phyloP scores from a whole-genome alignment of 805 yeast genomes.

The Yarrowia phangngaensis region DNA sequence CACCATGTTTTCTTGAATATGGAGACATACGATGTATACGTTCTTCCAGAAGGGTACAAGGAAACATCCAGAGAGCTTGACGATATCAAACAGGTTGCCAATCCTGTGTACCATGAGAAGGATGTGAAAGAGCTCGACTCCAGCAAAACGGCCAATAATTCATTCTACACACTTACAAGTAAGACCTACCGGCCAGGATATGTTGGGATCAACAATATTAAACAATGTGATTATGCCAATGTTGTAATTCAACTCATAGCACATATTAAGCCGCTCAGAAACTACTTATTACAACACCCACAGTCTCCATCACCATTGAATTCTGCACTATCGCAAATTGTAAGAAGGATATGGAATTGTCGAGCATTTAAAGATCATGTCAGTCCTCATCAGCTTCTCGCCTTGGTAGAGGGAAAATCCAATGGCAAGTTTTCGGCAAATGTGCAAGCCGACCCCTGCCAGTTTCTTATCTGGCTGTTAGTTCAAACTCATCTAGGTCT shows the following conservation, averaged over 20 bases:
- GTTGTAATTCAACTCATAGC: constrained; percentile 53
- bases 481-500: constrained; percentile 44
- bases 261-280: constrained; percentile 53
- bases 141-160: not conserved
- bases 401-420: constrained; percentile 46
- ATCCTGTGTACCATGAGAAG: constrained; percentile 48
- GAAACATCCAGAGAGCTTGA: constrained; percentile 43
- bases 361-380: constrained; percentile 56
- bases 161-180: constrained; percentile 32
- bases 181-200: constrained; percentile 55
- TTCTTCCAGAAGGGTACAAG: constrained; percentile 61
- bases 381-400: constrained; percentile 63
- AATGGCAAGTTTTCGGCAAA: constrained; percentile 44
- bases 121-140: constrained; percentile 41
- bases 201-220: constrained; percentile 58
- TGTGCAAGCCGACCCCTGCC: constrained; percentile 50
- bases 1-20: constrained; percentile 65
- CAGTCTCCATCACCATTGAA: not conserved
- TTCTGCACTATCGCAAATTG: not conserved
- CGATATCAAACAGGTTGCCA: constrained; percentile 52
- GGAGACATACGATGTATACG: constrained; percentile 47
- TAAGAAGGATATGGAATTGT: constrained; percentile 61
- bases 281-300: constrained; percentile 42
- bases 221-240: constrained; percentile 53
- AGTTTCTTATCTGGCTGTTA: constrained; percentile 58